Base-by-base conservation (phyloP, 129 eudicot species). In the Escallonia herrerae region DNA sequence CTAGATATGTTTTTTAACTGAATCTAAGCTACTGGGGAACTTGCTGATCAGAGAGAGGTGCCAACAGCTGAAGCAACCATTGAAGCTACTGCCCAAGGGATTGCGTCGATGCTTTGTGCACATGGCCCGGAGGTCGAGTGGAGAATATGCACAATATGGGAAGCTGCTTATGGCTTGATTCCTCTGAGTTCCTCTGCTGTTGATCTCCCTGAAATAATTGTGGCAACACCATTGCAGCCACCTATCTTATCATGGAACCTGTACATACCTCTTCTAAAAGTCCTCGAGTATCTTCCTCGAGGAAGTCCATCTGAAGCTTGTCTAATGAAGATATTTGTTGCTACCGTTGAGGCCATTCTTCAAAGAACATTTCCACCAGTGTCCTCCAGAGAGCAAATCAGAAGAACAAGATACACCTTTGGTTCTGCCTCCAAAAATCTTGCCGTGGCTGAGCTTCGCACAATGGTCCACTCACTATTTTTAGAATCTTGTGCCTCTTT, bases 111-210 rank as follows among this genome's bases (percentile, higher is more conserved):
- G 91, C 96, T 93, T 65, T 93, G 96, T 77, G 91, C 96, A 51
- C 98, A 93, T 48, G 98, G 96, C 57, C 96, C 98, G 0, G 98
- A 93, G 69, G 98, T 93, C 9, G 98, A 93, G 70, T 93, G 98
- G 98, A 88, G 98, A 76, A 93, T 93, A 67, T 93, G 98, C 74
- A 93, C 98, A 63, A 88, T 93, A 12, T 93, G 98, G 98, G 98
- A 93, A 86, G 98, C 98, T 79, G 98, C 98, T 51, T 93, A 93
- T 65, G 98, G 98, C 50, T 72, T 93, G 65, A 93, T 93, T 56
- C 96, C 98, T 40, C 68, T 93, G 58, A 88, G 96, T 67, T 88
- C 96, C 60, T 93, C 96, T 8, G 87, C 87, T 5, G 82, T 93
- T 43, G 96, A 93, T 74, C 90, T 93, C 22, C 98, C 98, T 22